Conservation (phyloP, 1,139 yeast species). For the Petasospora rhodanensis region DNA sequence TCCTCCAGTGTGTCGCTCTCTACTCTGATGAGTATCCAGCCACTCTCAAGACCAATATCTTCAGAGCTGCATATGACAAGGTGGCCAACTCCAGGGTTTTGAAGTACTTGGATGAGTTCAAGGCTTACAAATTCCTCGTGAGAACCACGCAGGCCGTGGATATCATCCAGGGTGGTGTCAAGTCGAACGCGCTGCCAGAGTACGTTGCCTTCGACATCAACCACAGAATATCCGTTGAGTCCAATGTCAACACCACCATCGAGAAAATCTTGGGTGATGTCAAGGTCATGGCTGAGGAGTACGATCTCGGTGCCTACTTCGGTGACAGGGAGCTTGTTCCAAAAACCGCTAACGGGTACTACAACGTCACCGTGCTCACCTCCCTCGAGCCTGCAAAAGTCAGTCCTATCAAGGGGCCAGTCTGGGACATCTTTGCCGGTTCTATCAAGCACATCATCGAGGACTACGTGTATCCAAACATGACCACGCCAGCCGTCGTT, state of each 20-base stretch:
- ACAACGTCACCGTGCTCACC: slow-evolving; percentile 36
- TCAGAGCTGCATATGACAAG: slow-evolving; percentile 35
- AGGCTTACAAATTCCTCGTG: slow-evolving; percentile 39
- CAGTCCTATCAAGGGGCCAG: slow-evolving; percentile 41
- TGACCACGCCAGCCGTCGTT: slow-evolving; percentile 28
- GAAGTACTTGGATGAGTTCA: slow-evolving; percentile 27
- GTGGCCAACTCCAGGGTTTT: slow-evolving; percentile 40
- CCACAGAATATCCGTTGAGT: slow-evolving; percentile 40
- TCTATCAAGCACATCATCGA: slow-evolving; percentile 38
- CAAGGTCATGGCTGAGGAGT: slow-evolving; percentile 8
- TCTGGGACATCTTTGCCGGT: slow-evolving; percentile 51
- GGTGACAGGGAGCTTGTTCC: slow-evolving; percentile 15
- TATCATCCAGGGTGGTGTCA: slow-evolving; percentile 62
- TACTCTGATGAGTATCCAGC: slow-evolving; percentile 27
- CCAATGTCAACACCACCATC: slow-evolving; percentile 7
- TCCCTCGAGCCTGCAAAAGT: slow-evolving; percentile 46
- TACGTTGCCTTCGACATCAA: slow-evolving; percentile 50
- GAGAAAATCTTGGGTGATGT: slow-evolving; percentile 11
- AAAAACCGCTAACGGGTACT: slow-evolving; percentile 39
- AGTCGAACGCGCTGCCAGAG: slow-evolving; percentile 71
- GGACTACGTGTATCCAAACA: slow-evolving; percentile 13
- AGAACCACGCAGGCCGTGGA: slow-evolving; percentile 70
- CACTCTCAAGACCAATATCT: slow-evolving; percentile 9
- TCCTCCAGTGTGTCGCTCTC: slow-evolving; percentile 44
- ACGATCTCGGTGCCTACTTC: slow-evolving; percentile 36